A percentile compares a stretch with the other conserved stretches of the same genome.
Conservation (phyloP, 1,284 basidiomycete species). For the Rhodofomes roseus region DNA sequence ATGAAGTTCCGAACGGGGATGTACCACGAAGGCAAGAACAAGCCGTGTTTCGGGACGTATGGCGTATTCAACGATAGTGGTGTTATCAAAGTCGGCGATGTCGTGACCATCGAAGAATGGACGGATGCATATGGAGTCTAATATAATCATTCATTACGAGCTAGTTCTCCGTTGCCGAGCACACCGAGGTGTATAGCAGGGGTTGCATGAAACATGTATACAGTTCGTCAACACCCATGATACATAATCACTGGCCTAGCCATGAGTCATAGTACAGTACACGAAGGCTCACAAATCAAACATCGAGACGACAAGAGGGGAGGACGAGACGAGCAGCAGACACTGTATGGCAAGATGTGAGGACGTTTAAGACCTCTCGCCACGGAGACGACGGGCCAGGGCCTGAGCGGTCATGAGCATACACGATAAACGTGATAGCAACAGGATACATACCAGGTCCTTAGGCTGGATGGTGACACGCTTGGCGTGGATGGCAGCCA, state of each 20-base stretch:
- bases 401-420: slow-evolving; percentile 34
- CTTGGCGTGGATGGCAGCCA: slow-evolving; percentile 92
- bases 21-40: slow-evolving; percentile 42
- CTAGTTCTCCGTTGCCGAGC: not conserved
- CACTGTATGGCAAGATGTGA: not conserved
- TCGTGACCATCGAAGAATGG: slow-evolving; percentile 46
- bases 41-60: slow-evolving; percentile 64
- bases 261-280: not conserved
- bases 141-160: not conserved
- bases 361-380: slow-evolving; percentile 73
- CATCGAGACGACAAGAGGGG: not conserved
- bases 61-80: slow-evolving; percentile 47
- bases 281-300: not conserved
- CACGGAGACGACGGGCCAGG: slow-evolving; percentile 84
- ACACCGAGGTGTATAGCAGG: not conserved
- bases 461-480: slow-evolving; percentile 88
- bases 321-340: not conserved
- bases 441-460: slow-evolving; percentile 51
- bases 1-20: slow-evolving; percentile 63
- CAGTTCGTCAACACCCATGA: not conserved
- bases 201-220: not conserved
- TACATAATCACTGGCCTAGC: not conserved
- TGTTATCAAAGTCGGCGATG: slow-evolving; percentile 53
- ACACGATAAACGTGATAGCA: not conserved
- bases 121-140: slow-evolving; percentile 12